Evolutionary conservation across 352 stramenopile genomes (phyloP).

Genomic region (Globisporangium paroecandrum): DNA sequence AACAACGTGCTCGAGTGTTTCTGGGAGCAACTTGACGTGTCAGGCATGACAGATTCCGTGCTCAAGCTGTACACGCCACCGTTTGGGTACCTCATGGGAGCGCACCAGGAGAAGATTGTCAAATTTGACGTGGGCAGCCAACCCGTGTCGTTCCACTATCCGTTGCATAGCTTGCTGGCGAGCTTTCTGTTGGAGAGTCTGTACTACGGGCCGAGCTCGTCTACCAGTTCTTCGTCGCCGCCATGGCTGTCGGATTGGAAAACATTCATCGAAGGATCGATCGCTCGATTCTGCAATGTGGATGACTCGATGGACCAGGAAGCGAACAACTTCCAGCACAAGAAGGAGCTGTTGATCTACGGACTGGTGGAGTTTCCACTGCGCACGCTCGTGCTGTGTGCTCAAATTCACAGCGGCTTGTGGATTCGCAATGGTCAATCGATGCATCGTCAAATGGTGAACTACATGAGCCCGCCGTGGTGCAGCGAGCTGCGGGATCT

Average conservation of each 20-base stretch:
- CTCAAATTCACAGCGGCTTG: conserved; percentile 72
- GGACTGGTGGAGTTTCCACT: conserved; percentile 77
- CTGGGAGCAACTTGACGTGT: conserved; percentile 64
- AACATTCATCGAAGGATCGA: conserved; percentile 44
- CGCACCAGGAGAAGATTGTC: conserved; percentile 48
- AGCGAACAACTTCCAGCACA: conserved; percentile 24
- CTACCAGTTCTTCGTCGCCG: conserved; percentile 16
- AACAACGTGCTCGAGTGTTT: conserved; percentile 70
- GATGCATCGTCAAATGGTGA: conserved; percentile 78
- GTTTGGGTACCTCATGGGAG: conserved; percentile 58
- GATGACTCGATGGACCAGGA: conserved; percentile 28
- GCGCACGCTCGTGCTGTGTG: conserved; percentile 67
- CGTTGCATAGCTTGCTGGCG: conserved; percentile 81
- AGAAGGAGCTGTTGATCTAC: conserved; percentile 63
- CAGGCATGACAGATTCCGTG: conserved; percentile 34
- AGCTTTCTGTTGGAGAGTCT: conserved; percentile 79
- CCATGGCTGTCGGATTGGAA: conserved; percentile 53
- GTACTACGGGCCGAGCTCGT: conserved; percentile 42
- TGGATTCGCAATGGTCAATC: conserved; percentile 86
- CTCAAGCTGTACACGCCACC: conserved; percentile 57
- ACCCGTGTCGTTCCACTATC: conserved; percentile 88
- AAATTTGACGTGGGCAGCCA: conserved; percentile 74
- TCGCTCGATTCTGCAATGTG: conserved; percentile 26
- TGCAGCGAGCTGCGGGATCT: conserved; percentile 71
- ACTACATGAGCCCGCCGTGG: conserved; percentile 74